Base-by-base conservation (phyloP, 257 asterid genomes). In the Nicotiana tomentosiformis region DNA sequence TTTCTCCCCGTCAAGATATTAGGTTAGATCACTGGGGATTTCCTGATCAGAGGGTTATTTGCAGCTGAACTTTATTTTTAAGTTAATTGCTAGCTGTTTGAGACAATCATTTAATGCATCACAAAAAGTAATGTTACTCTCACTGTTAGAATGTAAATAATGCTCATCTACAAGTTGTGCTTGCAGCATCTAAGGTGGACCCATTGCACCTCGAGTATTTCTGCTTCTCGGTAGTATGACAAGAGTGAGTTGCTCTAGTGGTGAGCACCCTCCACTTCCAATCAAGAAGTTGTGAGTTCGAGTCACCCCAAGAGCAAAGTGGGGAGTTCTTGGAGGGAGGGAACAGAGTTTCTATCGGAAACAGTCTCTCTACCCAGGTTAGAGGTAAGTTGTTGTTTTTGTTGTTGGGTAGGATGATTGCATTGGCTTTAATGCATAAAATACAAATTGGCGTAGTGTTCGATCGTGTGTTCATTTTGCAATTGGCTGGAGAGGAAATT, bases 161-260 rank as follows among this genome's bases (percentile, higher is more conserved):
- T 4, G 29, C 29, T 58, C 12, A 58, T 7, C 12, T 58, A 18
- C 23, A 4, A 58, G 9, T 58, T 58, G 5, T 58, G 98, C 92
- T 32, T 30, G 51, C 76, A 66, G 76, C 51, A 66, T 66, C 76
- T 33, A 66, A 33, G 76, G 51, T 66, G 91, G 92, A 95, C 80
- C 97, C 97, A 6, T 26, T 93, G 91, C 96, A 93, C 90, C 97
- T 91, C 18, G 90, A 93, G 66, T 95, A 94, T 85, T 95, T 91
- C 85, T 88, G 66, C 84, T 94, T 95, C 88, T 76, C 91, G n/a
- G 99, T 81, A 90, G 97, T 20, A 20, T 20, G 23, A 20, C 23
- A 20, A 20, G 23, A 20, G 23, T 20, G 23, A 0, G 23, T 20
- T 20, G 30, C 30, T 29, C 30, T 29, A 29, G 30, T 29, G 30